Percentiles rank a stretch among this genome's conserved stretches.
These are phyloP conservation scores for Nannochloris sp. DNA, from an alignment of 139 green algal species.

Conservation along the genomic window DNA sequence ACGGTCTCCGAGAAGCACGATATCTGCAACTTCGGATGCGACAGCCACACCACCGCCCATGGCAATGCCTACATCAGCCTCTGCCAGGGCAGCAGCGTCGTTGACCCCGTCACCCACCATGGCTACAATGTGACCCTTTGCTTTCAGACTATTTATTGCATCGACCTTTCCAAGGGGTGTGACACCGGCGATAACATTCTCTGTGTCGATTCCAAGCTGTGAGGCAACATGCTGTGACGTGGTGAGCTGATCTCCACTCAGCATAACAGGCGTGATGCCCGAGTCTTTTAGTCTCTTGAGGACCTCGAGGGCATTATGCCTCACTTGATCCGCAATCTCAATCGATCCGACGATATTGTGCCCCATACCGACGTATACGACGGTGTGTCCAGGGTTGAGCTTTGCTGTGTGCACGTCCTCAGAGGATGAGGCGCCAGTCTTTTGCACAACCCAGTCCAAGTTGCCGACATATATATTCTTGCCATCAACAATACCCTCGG, in stretches of 20 bases:
- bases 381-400: not conserved
- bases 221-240: conserved; percentile 49
- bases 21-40: conserved; percentile 52
- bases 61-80: conserved; percentile 78
- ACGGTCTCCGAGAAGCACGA: conserved; percentile 74
- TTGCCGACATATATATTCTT: conserved; percentile 60
- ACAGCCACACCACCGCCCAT: conserved; percentile 64
- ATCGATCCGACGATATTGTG: conserved; percentile 44
- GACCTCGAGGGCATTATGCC: conserved; percentile 40
- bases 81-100: conserved; percentile 74
- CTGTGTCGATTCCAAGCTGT: conserved; percentile 44
- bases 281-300: conserved; percentile 18
- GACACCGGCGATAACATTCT: conserved; percentile 54
- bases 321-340: conserved; percentile 51
- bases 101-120: conserved; percentile 92
- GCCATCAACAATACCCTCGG: conserved; percentile 48
- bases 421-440: not conserved
- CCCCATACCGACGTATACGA: conserved; percentile 55
- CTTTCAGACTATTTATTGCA: conserved; percentile 48
- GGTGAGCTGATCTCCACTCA: conserved; percentile 57
- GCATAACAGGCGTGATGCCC: conserved; percentile 54
- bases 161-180: conserved; percentile 53
- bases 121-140: conserved; percentile 45
- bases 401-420: conserved; percentile 1
- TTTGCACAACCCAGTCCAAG: conserved; percentile 53